Conservation (phyloP, 306 rosid species). For the Arachis stenosperma region DNA sequence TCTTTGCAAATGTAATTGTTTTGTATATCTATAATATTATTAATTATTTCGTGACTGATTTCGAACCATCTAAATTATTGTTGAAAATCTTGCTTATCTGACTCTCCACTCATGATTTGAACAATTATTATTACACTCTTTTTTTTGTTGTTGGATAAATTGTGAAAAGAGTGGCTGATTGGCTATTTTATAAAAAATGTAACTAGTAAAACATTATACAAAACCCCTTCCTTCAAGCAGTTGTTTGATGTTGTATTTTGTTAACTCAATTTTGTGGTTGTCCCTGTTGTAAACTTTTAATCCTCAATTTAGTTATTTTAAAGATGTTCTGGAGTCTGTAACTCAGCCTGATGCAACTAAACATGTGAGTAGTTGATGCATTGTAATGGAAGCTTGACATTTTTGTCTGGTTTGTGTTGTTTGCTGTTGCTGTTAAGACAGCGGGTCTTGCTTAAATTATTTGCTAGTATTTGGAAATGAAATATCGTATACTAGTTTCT, state of each 20-base stretch:
- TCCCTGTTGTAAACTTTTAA: neutral
- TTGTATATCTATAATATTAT: no score
- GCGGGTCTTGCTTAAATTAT: neutral
- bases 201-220: neutral
- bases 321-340: neutral
- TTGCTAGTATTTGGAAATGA: constrained; percentile 2
- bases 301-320: neutral
- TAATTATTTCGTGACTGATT: no score
- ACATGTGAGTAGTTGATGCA: neutral
- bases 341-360: neutral
- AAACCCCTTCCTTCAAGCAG: neutral
- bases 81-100: no score
- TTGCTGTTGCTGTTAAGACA: neutral
- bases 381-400: neutral
- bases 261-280: neutral
- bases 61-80: no score
- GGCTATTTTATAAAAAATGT: no score
- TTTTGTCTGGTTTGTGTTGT: no score
- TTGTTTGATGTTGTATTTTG: neutral
- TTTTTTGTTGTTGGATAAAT: no score
- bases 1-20: no score
- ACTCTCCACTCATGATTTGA: no score
- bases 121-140: no score
- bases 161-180: no score
- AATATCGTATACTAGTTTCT: neutral